These are phyloP conservation scores for Ustilago bromivora DNA, from an alignment of 1,284 basidiomycete genomes.

Conservation along the genomic window DNA sequence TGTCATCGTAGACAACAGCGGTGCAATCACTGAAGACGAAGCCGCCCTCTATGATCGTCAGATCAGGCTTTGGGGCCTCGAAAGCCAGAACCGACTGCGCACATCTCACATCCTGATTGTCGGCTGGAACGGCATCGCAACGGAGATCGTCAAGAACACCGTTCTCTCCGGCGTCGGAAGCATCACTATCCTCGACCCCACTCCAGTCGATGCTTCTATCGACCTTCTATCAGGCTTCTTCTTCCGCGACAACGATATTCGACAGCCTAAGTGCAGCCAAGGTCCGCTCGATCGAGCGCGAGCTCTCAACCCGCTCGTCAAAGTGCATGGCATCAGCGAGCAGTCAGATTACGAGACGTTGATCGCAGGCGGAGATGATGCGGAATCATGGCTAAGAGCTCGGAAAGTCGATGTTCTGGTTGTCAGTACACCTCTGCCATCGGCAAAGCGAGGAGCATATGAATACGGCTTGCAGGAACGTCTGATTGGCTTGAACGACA, in stretches of 20 bases:
- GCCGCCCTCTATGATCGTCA: constrained; percentile 94
- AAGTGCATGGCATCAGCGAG: constrained; percentile 74
- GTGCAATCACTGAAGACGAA: constrained; percentile 74
- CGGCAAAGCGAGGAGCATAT: background rate
- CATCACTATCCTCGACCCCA: constrained; percentile 73
- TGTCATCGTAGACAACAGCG: constrained; percentile 3
- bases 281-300: constrained; percentile 75
- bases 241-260: constrained; percentile 88
- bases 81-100: constrained; percentile 96
- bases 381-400: constrained; percentile 71
- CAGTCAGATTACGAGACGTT: constrained; percentile 26
- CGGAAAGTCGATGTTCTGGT: constrained; percentile 70
- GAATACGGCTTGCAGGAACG: background rate
- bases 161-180: constrained; percentile 75
- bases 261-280: constrained; percentile 34
- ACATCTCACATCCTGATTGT: constrained; percentile 90
- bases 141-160: constrained; percentile 95
- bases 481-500: constrained; percentile 81
- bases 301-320: constrained; percentile 90
- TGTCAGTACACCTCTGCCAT: constrained; percentile 26
- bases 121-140: constrained; percentile 84
- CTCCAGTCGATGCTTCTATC: constrained; percentile 71
- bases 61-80: constrained; percentile 96
- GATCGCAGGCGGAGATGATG: constrained; percentile 32
- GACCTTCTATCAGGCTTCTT: constrained; percentile 94